Conservation (phyloP, 2,329 filamentous ascomycete genomes). For the Paecilomyces sp. region DNA sequence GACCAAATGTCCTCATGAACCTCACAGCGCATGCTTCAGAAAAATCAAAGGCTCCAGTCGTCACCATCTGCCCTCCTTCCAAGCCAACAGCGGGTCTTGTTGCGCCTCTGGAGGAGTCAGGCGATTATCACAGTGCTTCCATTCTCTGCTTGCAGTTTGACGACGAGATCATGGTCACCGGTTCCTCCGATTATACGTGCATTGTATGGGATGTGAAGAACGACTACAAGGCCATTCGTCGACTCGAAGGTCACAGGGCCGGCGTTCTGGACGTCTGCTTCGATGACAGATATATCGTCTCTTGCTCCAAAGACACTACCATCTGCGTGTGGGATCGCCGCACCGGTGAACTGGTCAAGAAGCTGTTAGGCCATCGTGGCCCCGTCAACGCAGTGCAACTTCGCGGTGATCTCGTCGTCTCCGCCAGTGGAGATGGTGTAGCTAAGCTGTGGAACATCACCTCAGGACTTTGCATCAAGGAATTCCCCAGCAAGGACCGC, state of each 20-base stretch:
- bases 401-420: constrained; percentile 85
- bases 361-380: constrained; percentile 76
- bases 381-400: constrained; percentile 96
- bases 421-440: constrained; percentile 85
- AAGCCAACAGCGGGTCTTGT: constrained; percentile 52
- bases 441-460: constrained; percentile 95
- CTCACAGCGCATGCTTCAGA: constrained; percentile 34
- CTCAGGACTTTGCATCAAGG: constrained; percentile 78
- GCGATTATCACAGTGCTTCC: constrained; percentile 72
- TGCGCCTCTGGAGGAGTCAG: constrained; percentile 28
- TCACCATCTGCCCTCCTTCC: constrained; percentile 42
- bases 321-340: constrained; percentile 92
- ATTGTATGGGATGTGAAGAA: constrained; percentile 82
- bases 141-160: constrained; percentile 96
- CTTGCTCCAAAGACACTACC: constrained; percentile 90
- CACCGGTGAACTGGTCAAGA: constrained; percentile 67
- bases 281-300: constrained; percentile 86
- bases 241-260: constrained; percentile 70
- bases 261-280: constrained; percentile 93
- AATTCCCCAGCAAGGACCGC: constrained; percentile 84
- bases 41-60: constrained; percentile 35
- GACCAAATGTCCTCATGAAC: constrained; percentile 41
- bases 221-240: constrained; percentile 70
- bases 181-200: constrained; percentile 84
- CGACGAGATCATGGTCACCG: constrained; percentile 84